A percentile compares a stretch with the other conserved stretches of the same genome.
These are phyloP conservation scores for Umbelopsis sp. DNA, from an alignment of 192 early-diverging fungal species.

Conservation along the genomic window DNA sequence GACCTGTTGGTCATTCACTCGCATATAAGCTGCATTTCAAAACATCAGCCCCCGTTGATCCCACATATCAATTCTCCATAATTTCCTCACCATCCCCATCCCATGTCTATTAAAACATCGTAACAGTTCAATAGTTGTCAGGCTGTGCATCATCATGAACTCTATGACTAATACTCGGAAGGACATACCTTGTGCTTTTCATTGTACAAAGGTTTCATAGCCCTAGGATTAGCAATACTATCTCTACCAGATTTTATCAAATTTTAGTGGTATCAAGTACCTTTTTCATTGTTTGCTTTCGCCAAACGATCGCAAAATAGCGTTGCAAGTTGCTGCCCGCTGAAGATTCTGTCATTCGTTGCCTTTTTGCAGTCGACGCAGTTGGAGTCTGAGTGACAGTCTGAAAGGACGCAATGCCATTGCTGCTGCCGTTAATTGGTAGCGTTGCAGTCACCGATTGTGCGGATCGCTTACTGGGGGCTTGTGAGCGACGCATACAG, in stretches of 20 bases:
- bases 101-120: conserved; percentile 41
- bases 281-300: conserved; percentile 18
- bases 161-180: background rate
- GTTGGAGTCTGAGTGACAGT: background rate
- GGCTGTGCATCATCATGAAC: background rate
- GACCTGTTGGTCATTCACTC: conserved; percentile 21
- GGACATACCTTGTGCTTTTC: background rate
- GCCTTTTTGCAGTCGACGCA: background rate
- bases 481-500: conserved; percentile 15
- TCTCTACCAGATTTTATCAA: background rate
- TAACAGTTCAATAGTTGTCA: background rate
- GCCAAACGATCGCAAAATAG: background rate
- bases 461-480: conserved; percentile 1
- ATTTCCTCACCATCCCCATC: conserved; percentile 41
- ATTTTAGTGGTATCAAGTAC: background rate
- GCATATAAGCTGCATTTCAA: conserved; percentile 27
- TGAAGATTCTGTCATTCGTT: background rate
- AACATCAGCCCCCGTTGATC: background rate
- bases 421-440: background rate
- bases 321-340: background rate
- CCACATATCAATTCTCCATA: background rate
- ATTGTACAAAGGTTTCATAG: background rate
- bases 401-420: background rate
- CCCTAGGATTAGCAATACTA: background rate
- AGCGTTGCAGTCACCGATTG: background rate